A percentile compares a stretch with the other conserved stretches of the same genome.
Conservation (phyloP, 257 asterid species). For the Solanum dulcamara region DNA sequence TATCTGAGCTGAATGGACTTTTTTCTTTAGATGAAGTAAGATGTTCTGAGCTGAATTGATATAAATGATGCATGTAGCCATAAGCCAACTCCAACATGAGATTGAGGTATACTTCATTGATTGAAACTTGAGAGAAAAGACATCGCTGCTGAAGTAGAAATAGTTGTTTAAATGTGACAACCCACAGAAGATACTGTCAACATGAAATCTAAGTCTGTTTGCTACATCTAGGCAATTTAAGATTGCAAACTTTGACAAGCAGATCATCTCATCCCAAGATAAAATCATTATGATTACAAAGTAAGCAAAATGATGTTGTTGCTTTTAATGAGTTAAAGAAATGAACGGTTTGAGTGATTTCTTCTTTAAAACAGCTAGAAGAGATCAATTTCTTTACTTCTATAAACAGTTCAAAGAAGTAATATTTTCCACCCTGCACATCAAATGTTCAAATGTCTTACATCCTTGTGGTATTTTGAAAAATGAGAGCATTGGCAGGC, state of each 20-base stretch:
- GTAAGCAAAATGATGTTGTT: background rate
- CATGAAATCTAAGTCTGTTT: background rate
- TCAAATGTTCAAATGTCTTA: background rate
- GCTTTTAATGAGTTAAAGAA: background rate
- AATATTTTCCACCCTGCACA: background rate
- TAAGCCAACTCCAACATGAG: background rate
- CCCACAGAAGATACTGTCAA: background rate
- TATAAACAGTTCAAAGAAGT: background rate
- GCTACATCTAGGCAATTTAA: background rate
- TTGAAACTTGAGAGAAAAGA: background rate
- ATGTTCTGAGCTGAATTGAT: background rate
- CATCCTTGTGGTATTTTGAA: background rate
- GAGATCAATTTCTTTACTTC: background rate
- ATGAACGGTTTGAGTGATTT: background rate
- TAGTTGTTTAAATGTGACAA: background rate
- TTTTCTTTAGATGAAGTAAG: too few species aligned
- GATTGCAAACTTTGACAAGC: background rate
- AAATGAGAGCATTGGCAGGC: background rate
- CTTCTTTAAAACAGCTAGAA: background rate
- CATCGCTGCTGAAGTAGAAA: background rate
- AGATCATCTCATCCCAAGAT: background rate
- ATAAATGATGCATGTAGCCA: background rate
- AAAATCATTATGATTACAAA: background rate
- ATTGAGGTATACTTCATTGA: background rate
- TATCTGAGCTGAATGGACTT: background rate